Base-by-base conservation (phyloP, 345 rosid species). In the Populus pruinosa region DNA sequence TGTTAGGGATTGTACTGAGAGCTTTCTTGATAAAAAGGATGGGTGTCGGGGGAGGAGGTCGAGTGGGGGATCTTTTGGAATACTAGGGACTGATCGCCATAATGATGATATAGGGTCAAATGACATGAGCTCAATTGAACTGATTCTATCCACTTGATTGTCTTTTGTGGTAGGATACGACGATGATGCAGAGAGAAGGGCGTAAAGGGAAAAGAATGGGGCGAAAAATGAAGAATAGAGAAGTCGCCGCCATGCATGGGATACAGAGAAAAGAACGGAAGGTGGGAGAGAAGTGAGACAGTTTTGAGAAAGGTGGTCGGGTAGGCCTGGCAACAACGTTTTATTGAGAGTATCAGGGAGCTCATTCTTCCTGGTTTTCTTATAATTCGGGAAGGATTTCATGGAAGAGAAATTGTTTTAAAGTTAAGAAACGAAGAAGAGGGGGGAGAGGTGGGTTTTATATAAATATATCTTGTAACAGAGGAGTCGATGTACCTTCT, bases 21-120 rank as follows among this genome's bases (percentile, higher is more conserved):
- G 49, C 5, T 83, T 87, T 25, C 83, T 82, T 5, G 89, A 87
- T 0, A 87, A 36, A 35, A 71, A 85, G 47, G 89, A 88, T 6
- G 88, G 93, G 67, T 90, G 90, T 49, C 84, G 89, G 62, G 53
- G 86, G 79, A 90, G 88, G 76, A 87, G 82, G 74, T 72, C 79
- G 41, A 84, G 82, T 25, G 87, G 82, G 4, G 84, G 78, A 12
- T 83, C 80, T 8, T 73, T 78, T 3, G 85, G 84, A 44, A 84
- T 84, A 21, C 1, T 21, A 12, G 91, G 91, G 53, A 88, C 87
- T 2, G 86, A 73, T 14, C 17, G 62, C 90, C 93, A 90, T 6
- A 41, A 67, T 0, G 82, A 86, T 31, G 85, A 84, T n/a, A 90
- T 31, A 49, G 90, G 88, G 76, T 90, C 87, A 2, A 88, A 78